A percentile compares a stretch with the other conserved stretches of the same genome.
Evolutionary conservation across 2,329 filamentous ascomycete species (phyloP).

Genomic region (Xylariaceae sp.): DNA sequence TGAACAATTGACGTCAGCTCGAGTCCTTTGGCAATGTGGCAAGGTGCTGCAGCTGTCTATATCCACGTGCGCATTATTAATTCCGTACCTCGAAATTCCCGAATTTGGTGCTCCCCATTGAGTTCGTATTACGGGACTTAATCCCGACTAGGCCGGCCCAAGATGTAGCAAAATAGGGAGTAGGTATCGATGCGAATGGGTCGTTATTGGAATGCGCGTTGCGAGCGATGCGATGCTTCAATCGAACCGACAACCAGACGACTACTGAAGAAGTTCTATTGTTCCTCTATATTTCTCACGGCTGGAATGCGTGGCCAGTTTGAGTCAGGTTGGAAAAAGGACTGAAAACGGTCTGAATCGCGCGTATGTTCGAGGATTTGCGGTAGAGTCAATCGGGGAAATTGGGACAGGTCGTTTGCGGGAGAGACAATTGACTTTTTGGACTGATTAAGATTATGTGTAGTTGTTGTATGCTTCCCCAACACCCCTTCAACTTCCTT

Average conservation of each 20-base stretch:
- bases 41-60: neutral
- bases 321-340: no score
- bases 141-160: conserved; percentile 21
- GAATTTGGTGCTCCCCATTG: conserved; percentile 59
- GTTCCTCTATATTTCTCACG: neutral
- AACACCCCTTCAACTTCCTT: no score
- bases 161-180: conserved; percentile 5
- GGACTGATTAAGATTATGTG: no score
- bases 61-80: neutral
- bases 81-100: conserved; percentile 55
- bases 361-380: no score
- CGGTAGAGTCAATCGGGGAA: no score
- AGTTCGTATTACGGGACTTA: conserved; percentile 20
- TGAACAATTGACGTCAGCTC: conserved; percentile 21
- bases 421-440: no score
- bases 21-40: conserved; percentile 6
- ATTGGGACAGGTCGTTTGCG: no score
- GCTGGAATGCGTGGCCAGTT: no score
- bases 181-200: conserved; percentile 1
- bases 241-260: neutral
- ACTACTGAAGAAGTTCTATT: neutral
- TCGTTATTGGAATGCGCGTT: no score
- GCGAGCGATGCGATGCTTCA: neutral
- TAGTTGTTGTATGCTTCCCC: no score
- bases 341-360: no score